These are phyloP conservation scores for Ephemerocybe angulata DNA, from an alignment of 768 basidiomycete genomes.

Conservation along the genomic window DNA sequence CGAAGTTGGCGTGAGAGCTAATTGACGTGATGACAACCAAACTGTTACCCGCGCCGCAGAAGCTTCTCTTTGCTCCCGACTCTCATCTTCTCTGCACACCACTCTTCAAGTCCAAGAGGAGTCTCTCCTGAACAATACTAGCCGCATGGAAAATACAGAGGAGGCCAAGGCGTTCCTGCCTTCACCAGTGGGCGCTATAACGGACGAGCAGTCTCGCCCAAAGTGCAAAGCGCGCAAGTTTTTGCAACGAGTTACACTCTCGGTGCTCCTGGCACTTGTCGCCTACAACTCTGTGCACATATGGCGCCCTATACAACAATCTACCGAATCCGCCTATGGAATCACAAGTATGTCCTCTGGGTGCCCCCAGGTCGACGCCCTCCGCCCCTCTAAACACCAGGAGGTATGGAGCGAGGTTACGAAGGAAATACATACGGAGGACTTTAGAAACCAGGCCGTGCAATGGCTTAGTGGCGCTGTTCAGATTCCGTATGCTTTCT, in stretches of 20 bases:
- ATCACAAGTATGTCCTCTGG: too few species aligned
- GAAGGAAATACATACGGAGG: slow-evolving; percentile 27
- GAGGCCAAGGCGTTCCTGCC: not conserved
- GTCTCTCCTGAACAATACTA: not conserved
- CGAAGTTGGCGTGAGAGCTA: too few species aligned
- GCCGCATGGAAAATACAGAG: not conserved
- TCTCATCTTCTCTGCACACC: not conserved
- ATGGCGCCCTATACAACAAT: too few species aligned
- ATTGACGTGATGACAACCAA: too few species aligned
- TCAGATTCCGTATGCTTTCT: slow-evolving; percentile 35
- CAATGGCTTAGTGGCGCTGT: slow-evolving; percentile 51
- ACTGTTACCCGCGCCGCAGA: too few species aligned
- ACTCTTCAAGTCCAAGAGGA: too few species aligned
- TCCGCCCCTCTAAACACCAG: slow-evolving; percentile 38
- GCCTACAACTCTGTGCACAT: not conserved
- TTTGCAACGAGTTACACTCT: not conserved
- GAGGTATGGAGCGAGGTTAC: slow-evolving; percentile 33
- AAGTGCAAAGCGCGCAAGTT: not conserved
- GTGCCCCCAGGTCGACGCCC: slow-evolving; percentile 36
- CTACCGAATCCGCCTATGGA: not conserved
- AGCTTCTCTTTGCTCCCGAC: not conserved
- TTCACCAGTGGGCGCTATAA: not conserved
- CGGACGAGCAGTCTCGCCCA: not conserved
- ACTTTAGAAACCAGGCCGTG: slow-evolving; percentile 39
- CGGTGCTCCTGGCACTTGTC: not conserved